Percentiles rank a stretch among this genome's conserved stretches.
These are phyloP conservation scores for Neonectria neomacrospora DNA, from an alignment of 2,329 filamentous ascomycete species.

Conservation along the genomic window DNA sequence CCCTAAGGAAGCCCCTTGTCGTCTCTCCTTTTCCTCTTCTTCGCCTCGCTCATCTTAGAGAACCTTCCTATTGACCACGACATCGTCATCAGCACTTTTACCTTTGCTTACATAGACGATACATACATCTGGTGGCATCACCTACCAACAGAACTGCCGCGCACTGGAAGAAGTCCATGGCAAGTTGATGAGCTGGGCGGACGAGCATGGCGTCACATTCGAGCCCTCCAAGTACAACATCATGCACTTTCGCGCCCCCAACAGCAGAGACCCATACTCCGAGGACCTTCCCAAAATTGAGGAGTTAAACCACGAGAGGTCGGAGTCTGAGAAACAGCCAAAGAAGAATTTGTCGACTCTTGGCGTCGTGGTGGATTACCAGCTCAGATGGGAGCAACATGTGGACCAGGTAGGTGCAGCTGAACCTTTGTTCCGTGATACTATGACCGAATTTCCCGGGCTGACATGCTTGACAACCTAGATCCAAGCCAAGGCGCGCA, in stretches of 20 bases:
- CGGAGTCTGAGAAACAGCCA: not conserved
- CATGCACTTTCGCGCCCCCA: slow-evolving; percentile 19
- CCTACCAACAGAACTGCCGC: slow-evolving; percentile 16
- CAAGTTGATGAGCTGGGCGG: not conserved
- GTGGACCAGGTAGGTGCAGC: not conserved
- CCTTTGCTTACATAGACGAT: slow-evolving; percentile 23
- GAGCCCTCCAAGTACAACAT: slow-evolving; percentile 21
- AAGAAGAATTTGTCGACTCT: not conserved
- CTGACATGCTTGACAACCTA: too few species aligned
- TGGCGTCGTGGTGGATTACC: slow-evolving; percentile 13
- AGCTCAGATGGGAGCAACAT: slow-evolving; percentile 9
- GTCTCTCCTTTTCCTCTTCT: slow-evolving; percentile 23
- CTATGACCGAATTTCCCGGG: not conserved
- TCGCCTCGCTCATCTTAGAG: slow-evolving; percentile 10
- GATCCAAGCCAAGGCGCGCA: slow-evolving; percentile 2
- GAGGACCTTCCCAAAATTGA: not conserved
- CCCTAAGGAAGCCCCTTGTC: slow-evolving; percentile 15
- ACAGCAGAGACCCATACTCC: not conserved
- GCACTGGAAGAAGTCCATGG: slow-evolving; percentile 3
- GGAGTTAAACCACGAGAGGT: not conserved
- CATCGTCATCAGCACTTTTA: not conserved
- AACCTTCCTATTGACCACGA: not conserved
- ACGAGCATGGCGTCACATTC: slow-evolving; percentile 9
- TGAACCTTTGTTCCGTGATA: not conserved
- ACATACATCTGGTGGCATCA: slow-evolving; percentile 21